Evolutionary conservation across 2,329 filamentous ascomycete species (phyloP).

Genomic region (Neospermospora avenae): DNA sequence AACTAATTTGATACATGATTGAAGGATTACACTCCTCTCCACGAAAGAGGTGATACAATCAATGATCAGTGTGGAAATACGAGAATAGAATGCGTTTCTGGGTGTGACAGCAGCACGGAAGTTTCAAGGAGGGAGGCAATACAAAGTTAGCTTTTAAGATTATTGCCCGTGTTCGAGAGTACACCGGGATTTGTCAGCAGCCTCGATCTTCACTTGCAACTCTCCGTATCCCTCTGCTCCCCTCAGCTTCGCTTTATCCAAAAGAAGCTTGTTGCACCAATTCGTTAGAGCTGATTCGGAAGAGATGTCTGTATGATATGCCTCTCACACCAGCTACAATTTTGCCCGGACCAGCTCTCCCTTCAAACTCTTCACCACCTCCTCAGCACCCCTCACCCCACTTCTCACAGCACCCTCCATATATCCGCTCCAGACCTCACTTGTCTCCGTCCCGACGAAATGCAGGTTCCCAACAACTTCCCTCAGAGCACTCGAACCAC

Average conservation of each 20-base stretch:
- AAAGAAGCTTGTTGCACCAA: not conserved
- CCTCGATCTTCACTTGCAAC: not conserved
- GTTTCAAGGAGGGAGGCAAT: not conserved
- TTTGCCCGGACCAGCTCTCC: not conserved
- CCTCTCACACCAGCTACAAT: too few relatives aligned
- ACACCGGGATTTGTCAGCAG: not conserved
- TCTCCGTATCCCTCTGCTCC: not conserved
- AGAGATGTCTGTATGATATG: too few relatives aligned
- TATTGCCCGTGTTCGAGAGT: not conserved
- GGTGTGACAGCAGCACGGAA: not conserved
- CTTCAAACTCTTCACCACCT: slow-evolving; percentile 34
- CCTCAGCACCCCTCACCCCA: slow-evolving; percentile 42
- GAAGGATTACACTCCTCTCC: not conserved
- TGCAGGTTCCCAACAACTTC: slow-evolving; percentile 42
- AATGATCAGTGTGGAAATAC: not conserved
- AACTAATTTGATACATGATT: not conserved
- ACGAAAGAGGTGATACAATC: not conserved
- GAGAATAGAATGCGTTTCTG: not conserved
- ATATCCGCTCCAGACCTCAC: slow-evolving; percentile 48
- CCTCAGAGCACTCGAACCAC: slow-evolving; percentile 28
- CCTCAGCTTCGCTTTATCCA: not conserved
- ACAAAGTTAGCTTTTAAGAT: not conserved
- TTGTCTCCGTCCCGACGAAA: slow-evolving; percentile 49
- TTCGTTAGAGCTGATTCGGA: not conserved
- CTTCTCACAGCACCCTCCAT: slow-evolving; percentile 49